A percentile compares a stretch with the other conserved stretches of the same genome.
These are phyloP conservation scores for Irpex sp. DNA, from an alignment of 1,284 basidiomycete genomes.

Conservation along the genomic window DNA sequence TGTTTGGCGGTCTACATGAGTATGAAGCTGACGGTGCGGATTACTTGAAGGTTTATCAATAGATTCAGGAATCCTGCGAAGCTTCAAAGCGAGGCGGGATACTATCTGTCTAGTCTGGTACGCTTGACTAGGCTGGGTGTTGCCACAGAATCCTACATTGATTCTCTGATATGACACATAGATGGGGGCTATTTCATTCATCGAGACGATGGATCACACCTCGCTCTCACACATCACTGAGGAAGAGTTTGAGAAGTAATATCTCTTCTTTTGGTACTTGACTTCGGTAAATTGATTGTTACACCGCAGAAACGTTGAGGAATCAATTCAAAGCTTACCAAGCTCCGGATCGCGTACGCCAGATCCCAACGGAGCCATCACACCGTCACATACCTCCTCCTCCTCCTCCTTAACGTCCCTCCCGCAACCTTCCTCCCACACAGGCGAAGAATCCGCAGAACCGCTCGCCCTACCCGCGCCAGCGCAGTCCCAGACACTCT, in stretches of 20 bases:
- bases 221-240: slow-evolving; percentile 90
- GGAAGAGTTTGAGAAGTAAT: slow-evolving; percentile 85
- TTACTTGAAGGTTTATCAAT: slow-evolving; percentile 77
- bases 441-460: slow-evolving; percentile 84
- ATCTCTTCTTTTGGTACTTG: slow-evolving; percentile 11
- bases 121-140: slow-evolving; percentile 19
- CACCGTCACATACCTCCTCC: slow-evolving; percentile 21
- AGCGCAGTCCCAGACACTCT: slow-evolving; percentile 34
- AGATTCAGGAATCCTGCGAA: slow-evolving; percentile 90
- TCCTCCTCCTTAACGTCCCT: slow-evolving; percentile 20
- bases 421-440: slow-evolving; percentile 44
- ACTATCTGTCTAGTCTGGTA: slow-evolving; percentile 94
- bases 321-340: slow-evolving; percentile 76
- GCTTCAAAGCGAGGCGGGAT: slow-evolving; percentile 92
- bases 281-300: background rate
- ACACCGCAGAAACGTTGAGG: slow-evolving; percentile 68
- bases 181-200: slow-evolving; percentile 92
- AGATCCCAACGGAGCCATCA: slow-evolving; percentile 15
- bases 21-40: background rate
- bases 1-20: background rate
- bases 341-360: slow-evolving; percentile 54
- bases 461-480: slow-evolving; percentile 67
- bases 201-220: slow-evolving; percentile 96
- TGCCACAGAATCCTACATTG: background rate
- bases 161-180: slow-evolving; percentile 25